Base-by-base conservation (phyloP, 2,329 filamentous ascomycete genomes). In the Cladosporium sp. region DNA sequence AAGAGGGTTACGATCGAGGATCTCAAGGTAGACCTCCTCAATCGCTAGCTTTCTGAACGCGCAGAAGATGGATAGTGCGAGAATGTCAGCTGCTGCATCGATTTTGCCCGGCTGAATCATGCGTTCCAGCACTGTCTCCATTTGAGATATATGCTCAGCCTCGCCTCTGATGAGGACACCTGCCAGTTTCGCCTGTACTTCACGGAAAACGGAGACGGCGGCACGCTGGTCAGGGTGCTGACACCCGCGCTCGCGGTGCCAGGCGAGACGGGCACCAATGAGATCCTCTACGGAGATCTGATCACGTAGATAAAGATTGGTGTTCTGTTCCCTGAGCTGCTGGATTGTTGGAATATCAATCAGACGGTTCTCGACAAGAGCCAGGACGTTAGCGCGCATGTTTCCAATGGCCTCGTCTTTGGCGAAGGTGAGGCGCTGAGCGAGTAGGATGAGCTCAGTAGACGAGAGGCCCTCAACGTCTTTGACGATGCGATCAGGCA, bases 21-120 rank as follows among this genome's bases (percentile, higher is more conserved):
- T 78, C 61, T 84, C 81, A 11, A 80, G 69, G 58, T 83, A 84
- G 0, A 84, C 78, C 52, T 85, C 80, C 53, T 84, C 80, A 38
- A 84, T 76, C 0, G 76, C 80, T 5, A 73, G 69, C 57, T 77
- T 79, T 19, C 80, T 71, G 22, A 80, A 71, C 0, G 78, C 74
- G 52, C 77, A 81, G 60, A 84, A 83, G 47, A 82, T 71, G 1
- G 78, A 72, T 30, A 84, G 71, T 0, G 76, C 73, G 47, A 83
- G 70, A 5, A 84, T 72, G 56, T 84, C 80, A 0, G 74, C 69
- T 17, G 43, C 38, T 3, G 55, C 55, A 44, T 59, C 57, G 19
- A 61, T 55, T 18, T 48, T 32, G 30, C 53, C 53, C 9, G 52
- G 52, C 17, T 45, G 44, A 17, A 57, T 40, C 5, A 55, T 43